These are phyloP conservation scores for Phlyctochytrium bullatum DNA, from an alignment of 192 early-diverging fungal species.

Conservation along the genomic window DNA sequence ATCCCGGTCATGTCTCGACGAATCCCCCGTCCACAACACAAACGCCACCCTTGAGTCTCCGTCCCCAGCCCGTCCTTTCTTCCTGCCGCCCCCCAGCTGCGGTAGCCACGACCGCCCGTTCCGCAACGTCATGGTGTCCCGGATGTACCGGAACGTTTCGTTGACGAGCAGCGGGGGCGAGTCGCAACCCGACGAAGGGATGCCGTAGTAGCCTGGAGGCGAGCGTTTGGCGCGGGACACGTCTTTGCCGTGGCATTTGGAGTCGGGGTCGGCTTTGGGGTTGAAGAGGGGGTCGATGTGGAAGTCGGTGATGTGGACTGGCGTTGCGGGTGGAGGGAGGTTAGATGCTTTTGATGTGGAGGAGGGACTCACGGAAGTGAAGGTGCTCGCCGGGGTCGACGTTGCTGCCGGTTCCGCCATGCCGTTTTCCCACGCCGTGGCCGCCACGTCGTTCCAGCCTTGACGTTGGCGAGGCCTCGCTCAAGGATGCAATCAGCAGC, in stretches of 20 bases:
- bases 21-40: constrained; percentile 51
- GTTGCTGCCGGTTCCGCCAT: too few relatives aligned
- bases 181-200: constrained; percentile 22
- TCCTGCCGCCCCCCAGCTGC: not conserved
- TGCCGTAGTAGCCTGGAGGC: constrained; percentile 12
- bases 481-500: too few relatives aligned
- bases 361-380: too few relatives aligned
- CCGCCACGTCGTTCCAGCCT: too few relatives aligned
- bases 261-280: not conserved
- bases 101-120: not conserved
- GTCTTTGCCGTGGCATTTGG: constrained; percentile 16
- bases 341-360: too few relatives aligned
- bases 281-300: constrained; percentile 24
- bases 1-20: constrained; percentile 48
- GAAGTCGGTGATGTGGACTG: constrained; percentile 30
- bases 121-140: not conserved
- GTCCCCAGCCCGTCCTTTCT: not conserved
- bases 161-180: constrained; percentile 18
- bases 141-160: constrained; percentile 7
- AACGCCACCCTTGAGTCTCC: not conserved
- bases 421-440: too few relatives aligned
- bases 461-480: too few relatives aligned
- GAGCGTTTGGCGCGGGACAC: not conserved
- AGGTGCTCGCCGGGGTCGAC: too few relatives aligned
- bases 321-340: too few relatives aligned